Conservation (phyloP, 345 rosid species). For the Gossypium turneri region DNA sequence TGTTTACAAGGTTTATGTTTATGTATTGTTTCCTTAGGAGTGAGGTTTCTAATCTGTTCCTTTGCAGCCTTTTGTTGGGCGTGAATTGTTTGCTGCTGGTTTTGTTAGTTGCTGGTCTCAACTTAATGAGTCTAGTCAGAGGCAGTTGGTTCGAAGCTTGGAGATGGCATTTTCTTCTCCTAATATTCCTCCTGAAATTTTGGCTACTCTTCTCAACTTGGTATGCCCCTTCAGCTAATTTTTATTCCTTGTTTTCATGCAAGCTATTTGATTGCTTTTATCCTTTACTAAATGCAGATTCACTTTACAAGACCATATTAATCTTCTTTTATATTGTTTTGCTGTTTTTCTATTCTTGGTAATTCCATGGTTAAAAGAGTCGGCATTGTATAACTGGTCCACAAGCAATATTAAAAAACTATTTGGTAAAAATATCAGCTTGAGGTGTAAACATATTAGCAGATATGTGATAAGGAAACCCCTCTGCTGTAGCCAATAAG, state of each 20-base stretch:
- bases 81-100: conserved; percentile 99
- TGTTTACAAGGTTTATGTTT: conserved; percentile 15
- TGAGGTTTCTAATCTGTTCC: conserved; percentile 27
- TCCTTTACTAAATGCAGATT: too few relatives aligned
- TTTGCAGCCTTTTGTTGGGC: conserved; percentile 90
- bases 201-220: conserved; percentile 92
- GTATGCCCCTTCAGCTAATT: conserved; percentile 31
- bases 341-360: background rate
- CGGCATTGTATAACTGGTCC: background rate
- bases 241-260: background rate
- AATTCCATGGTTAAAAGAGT: background rate
- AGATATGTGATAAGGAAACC: background rate
- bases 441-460: background rate
- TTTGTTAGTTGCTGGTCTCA: conserved; percentile 99
- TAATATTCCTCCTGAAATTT: conserved; percentile 97
- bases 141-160: conserved; percentile 82
- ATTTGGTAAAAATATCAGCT: background rate
- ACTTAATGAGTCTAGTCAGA: conserved; percentile 80
- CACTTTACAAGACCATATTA: background rate
- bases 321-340: background rate
- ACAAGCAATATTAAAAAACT: background rate
- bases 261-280: background rate
- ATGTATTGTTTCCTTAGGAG: conserved; percentile 10
- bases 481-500: background rate
- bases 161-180: conserved; percentile 99